phyloP scores from a whole-genome alignment of 371 early-diverging fungal species.

The Zopfochytrium polystomum region DNA sequence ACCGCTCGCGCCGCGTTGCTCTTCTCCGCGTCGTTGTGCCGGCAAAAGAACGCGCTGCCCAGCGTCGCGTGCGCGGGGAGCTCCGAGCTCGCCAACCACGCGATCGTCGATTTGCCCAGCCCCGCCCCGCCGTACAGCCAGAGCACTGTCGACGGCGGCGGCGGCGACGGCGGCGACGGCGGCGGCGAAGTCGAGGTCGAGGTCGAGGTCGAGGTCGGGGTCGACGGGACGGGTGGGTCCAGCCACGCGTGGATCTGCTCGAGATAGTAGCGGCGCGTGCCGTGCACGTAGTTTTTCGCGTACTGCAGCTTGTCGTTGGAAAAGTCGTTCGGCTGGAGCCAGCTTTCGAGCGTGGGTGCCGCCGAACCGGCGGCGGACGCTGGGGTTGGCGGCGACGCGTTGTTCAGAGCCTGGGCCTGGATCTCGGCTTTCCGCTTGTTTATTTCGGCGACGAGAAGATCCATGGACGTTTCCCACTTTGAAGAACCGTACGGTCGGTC shows the following conservation, averaged over 20 bases:
- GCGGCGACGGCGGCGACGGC: no score
- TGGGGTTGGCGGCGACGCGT: no score
- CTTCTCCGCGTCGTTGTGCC: conserved; percentile 20
- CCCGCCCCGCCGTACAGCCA: no score
- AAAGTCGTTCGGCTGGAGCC: conserved; percentile 1
- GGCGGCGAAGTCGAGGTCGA: not conserved
- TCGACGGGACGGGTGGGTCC: no score
- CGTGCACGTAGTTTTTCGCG: not conserved
- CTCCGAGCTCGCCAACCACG: not conserved
- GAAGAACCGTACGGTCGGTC: not conserved
- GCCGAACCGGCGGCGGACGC: not conserved
- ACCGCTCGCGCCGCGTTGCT: conserved; percentile 2
- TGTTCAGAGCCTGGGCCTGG: not conserved
- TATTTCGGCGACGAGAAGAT: conserved; percentile 1
- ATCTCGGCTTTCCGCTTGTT: not conserved
- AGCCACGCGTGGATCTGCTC: conserved; percentile 3
- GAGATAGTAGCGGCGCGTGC: not conserved
- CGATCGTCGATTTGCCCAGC: conserved; percentile 13
- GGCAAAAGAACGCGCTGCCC: conserved; percentile 15
- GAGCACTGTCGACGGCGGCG: no score
- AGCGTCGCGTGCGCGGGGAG: conserved; percentile 4
- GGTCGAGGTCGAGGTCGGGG: not conserved
- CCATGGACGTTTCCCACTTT: not conserved
- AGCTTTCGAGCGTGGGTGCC: not conserved
- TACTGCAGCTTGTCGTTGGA: not conserved